These are phyloP conservation scores for Botrytis squamosa DNA, from an alignment of 2,329 filamentous ascomycete genomes.

Conservation along the genomic window DNA sequence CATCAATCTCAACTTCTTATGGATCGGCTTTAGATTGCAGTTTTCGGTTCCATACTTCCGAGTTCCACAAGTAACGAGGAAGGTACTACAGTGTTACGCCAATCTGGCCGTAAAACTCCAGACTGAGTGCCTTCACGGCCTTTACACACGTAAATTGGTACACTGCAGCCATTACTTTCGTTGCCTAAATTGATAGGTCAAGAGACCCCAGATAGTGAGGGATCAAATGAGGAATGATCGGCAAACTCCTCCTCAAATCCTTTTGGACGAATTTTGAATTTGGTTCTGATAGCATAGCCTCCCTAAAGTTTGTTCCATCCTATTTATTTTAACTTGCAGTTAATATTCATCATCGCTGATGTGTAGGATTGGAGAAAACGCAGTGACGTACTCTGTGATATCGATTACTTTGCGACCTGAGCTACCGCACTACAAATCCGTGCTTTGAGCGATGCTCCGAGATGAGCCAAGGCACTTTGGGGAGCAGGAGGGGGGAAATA, in stretches of 20 bases:
- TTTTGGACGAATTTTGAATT: no score
- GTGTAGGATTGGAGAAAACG: neutral
- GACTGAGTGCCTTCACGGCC: neutral
- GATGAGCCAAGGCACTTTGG: neutral
- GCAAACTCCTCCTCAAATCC: no score
- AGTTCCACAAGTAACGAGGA: neutral
- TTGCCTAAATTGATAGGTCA: neutral
- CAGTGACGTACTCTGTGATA: neutral
- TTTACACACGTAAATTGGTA: neutral
- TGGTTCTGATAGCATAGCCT: no score
- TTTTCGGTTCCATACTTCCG: neutral
- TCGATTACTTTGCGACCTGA: neutral
- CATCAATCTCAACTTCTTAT: neutral
- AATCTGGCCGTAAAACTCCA: neutral
- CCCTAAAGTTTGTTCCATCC: no score
- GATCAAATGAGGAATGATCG: no score
- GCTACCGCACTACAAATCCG: no score
- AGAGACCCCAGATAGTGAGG: no score
- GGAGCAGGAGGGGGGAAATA: neutral
- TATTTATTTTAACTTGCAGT: no score
- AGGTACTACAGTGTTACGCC: neutral
- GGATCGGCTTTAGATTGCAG: neutral
- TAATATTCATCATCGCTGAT: no score
- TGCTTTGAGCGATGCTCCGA: neutral
- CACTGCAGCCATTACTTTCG: neutral